Base-by-base conservation (phyloP, 495 filamentous ascomycete species). In the Tuber umbilicatum region DNA sequence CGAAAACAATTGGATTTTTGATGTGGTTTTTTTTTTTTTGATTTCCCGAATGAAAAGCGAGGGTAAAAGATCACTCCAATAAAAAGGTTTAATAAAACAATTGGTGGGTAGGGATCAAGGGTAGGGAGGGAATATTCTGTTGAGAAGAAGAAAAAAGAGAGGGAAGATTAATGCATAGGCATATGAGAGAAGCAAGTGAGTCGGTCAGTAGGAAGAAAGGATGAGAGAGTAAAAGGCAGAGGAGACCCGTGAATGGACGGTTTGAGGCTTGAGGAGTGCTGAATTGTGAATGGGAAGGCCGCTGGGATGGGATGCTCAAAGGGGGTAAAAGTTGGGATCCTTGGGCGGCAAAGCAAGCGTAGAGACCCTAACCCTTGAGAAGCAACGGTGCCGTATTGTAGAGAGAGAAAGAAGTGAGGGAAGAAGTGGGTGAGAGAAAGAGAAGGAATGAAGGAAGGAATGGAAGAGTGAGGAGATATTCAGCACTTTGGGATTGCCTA, bases 51-150 rank as follows among this genome's bases (percentile, higher is more conserved):
- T 14, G 55, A 64, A 35, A 64, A 64, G 12, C 27, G 27, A 64
- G 55, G 31, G 27, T 64, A 64, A 64, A 45, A 64, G 55, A 64
- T 64, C 27, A 12, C 16, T n/a, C 31, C 27, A 72, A 81, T 55
- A 9, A 76, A 50, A 73, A 76, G 73, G 75, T 75, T 71, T 69
- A 64, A 71, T 40, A 73, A 79, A 71, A 74, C 73, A 71, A 83
- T 79, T 50, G 76, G 69, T 70, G 78, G 70, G 84, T 79, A 79
- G 73, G 82, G 31, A 19, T 45, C 42, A 45, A 45, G 42, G 42
- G 3, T 19, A 4, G 42, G 42, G 5, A 4, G 42, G 42, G 5
- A 45, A 70, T 55, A 77, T 71, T 47, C 70, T 73, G 70, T 73
- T 70, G 40, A 71, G 67, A 73, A 75, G 43, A 70, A 47, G 71